Conservation (phyloP, 2,329 filamentous ascomycete species). For the Hypoxylon sp. region DNA sequence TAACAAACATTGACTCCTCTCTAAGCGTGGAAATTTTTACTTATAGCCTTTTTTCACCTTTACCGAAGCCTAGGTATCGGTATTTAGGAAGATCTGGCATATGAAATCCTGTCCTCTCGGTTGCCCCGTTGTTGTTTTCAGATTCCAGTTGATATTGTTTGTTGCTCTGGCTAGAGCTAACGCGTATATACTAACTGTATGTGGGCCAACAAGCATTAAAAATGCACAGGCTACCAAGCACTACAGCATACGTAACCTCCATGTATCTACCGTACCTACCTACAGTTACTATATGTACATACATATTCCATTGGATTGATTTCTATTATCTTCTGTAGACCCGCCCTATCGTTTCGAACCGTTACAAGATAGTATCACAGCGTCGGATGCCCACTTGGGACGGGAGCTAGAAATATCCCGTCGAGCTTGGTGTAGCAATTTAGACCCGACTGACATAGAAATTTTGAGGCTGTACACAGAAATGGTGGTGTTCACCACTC, state of each 20-base stretch:
- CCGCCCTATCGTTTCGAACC: slow-evolving; percentile 15
- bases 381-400: slow-evolving; percentile 11
- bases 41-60: background rate
- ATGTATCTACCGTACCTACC: background rate
- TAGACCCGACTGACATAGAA: slow-evolving; percentile 7
- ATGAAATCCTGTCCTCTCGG: slow-evolving; percentile 12
- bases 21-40: background rate
- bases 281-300: too few relatives aligned
- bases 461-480: slow-evolving; percentile 2
- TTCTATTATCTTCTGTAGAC: slow-evolving; percentile 26
- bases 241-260: background rate
- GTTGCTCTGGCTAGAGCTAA: background rate
- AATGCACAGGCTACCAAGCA: background rate
- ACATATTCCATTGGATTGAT: background rate
- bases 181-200: background rate
- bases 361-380: slow-evolving; percentile 8
- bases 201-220: background rate
- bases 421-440: slow-evolving; percentile 1
- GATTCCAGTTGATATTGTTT: slow-evolving; percentile 27
- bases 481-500: slow-evolving; percentile 17
- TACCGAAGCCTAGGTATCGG: background rate
- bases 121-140: slow-evolving; percentile 8
- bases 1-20: slow-evolving; percentile 13
- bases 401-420: slow-evolving; percentile 14
- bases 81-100: slow-evolving; percentile 24